Base-by-base conservation (phyloP, 2,329 filamentous ascomycete genomes). In the Monilinia vaccinii-corymbosi region DNA sequence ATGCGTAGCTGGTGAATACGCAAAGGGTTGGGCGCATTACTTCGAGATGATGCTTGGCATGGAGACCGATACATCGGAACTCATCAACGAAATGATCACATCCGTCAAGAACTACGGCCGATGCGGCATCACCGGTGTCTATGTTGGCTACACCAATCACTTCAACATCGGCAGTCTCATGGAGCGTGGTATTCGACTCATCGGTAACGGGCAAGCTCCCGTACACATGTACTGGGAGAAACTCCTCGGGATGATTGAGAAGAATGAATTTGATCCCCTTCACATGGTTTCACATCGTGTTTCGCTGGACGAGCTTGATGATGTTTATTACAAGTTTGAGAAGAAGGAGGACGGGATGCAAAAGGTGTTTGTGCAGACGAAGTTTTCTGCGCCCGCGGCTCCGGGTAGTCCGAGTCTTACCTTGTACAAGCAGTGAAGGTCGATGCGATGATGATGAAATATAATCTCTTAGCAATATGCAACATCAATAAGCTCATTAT, bases 191-290 rank as follows among this genome's bases (percentile, higher is more conserved):
- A 84, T 95, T 66, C 85, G 88, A 1, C 80, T 96, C 48, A 91
- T 84, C 47, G 82, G 83, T 21, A 84, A 84, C 67, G 82, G 82
- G 1, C 82, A 85, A 67, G 81, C 81, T 0, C 90, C 90, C 0
- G 89, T 95, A 0, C 89, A 93, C 68, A 82, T 86, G 68, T 94
- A 95, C 75, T 95, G 89, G 91, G 79, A 90, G 28, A 81, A 88
- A 4, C 77, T 95, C n/a, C 77, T 94, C 4, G 75, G 81, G 63
- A 75, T 77, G 72, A 87, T 95, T 63, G 80, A 85, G 67, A 78
- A 77, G 28, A 84, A 84, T 34, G 79, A 86, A 63, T 82, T 95
- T 48, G 84, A 95, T 62, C 89, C 89, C 0, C 73, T 86, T 32
- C 84, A 88, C 70, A 95, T 95, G 87, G 77, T 95, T 1, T 88